Evolutionary conservation across 768 basidiomycete species (phyloP).

Genomic region (Boletellus emodensis): DNA sequence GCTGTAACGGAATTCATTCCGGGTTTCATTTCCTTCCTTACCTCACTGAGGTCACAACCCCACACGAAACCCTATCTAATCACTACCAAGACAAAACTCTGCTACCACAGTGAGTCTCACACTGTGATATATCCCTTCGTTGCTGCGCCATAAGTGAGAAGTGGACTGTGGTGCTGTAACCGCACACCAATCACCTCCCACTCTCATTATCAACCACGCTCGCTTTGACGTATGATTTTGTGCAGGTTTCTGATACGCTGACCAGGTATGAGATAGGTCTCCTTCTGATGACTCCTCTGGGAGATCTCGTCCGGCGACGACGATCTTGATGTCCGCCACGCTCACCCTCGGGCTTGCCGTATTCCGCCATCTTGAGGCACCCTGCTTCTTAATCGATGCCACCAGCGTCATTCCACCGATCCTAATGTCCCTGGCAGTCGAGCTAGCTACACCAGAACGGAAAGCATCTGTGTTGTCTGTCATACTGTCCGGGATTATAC

Average conservation of each 20-base stretch:
- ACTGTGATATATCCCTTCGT: too few relatives aligned
- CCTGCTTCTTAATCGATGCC: conserved; percentile 70
- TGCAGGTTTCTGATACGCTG: neutral
- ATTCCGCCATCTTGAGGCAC: conserved; percentile 49
- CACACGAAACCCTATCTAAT: too few relatives aligned
- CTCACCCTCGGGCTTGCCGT: conserved; percentile 72
- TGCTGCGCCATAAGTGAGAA: too few relatives aligned
- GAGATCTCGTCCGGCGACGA: conserved; percentile 76
- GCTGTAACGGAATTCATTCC: too few relatives aligned
- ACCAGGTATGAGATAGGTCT: conserved; percentile 67
- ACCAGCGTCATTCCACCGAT: conserved; percentile 71
- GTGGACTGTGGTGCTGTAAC: too few relatives aligned
- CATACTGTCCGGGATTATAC: conserved; percentile 61
- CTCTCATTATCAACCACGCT: too few relatives aligned
- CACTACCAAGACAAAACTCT: too few relatives aligned
- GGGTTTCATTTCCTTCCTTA: too few relatives aligned
- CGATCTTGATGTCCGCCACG: conserved; percentile 47
- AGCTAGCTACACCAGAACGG: conserved; percentile 70
- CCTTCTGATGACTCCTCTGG: conserved; percentile 73
- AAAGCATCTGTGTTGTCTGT: conserved; percentile 76
- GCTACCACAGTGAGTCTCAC: too few relatives aligned
- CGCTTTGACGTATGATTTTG: neutral
- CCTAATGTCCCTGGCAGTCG: conserved; percentile 70
- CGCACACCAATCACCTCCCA: too few relatives aligned
- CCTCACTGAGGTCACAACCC: too few relatives aligned